Evolutionary conservation across 306 rosid genomes (phyloP).

Genomic region (Calophaca sinica): DNA sequence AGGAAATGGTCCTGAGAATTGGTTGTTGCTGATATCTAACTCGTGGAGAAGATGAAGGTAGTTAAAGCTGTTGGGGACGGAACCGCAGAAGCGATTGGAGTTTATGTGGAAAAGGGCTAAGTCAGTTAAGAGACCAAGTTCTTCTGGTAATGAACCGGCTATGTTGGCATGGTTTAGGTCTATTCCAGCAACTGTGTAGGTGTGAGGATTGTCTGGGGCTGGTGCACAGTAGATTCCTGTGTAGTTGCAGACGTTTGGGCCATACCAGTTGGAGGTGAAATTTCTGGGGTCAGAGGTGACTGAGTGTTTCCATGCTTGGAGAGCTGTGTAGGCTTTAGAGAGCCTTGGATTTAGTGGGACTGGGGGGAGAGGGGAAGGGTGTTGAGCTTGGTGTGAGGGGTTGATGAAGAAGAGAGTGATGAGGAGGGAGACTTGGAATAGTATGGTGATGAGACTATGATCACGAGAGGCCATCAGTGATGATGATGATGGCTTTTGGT

Average conservation of each 20-base stretch:
- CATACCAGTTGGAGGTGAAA: constrained; percentile 77
- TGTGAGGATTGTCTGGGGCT: constrained; percentile 65
- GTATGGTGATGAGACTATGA: background rate
- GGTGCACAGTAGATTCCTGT: constrained; percentile 83
- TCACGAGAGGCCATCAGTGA: background rate
- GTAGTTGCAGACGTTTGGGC: constrained; percentile 82
- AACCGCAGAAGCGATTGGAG: constrained; percentile 79
- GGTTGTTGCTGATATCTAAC: constrained; percentile 81
- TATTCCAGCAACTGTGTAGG: constrained; percentile 79
- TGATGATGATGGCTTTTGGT: background rate
- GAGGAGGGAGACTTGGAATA: constrained; percentile 8
- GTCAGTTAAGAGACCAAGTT: constrained; percentile 81
- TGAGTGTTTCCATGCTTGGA: constrained; percentile 82
- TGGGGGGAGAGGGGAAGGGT: constrained; percentile 38
- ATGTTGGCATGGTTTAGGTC: constrained; percentile 82
- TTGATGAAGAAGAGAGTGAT: constrained; percentile 47
- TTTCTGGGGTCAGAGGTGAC: constrained; percentile 73
- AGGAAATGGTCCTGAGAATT: constrained; percentile 74
- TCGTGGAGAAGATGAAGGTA: constrained; percentile 63
- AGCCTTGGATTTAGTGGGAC: constrained; percentile 65
- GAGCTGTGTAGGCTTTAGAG: constrained; percentile 71
- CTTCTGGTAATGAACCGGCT: constrained; percentile 69
- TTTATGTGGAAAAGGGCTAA: constrained; percentile 78
- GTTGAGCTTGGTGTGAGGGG: constrained; percentile 60
- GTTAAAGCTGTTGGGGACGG: constrained; percentile 57